Evolutionary conservation across 257 asterid genomes (phyloP), one percentile per base, ranked within the genome.

Genomic region (Paulownia fortunei): DNA sequence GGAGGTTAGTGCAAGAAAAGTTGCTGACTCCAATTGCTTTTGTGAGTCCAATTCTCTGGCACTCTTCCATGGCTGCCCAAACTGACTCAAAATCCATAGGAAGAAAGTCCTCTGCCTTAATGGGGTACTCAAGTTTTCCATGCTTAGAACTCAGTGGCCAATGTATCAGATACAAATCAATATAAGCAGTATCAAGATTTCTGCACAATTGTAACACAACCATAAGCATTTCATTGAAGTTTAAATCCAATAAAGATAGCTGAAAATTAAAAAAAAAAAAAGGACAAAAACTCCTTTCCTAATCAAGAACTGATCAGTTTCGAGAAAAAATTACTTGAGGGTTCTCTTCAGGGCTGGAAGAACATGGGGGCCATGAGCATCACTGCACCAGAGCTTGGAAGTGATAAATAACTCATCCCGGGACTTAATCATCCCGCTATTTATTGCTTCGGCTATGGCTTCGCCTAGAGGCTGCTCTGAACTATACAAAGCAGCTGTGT

Each of bases 381-480:
- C 90, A 59, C 78, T 78, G 61, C 86, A 82, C 90, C 90, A 82
- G 1, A 86, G 74, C 82, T 86, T 86, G 0, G 92, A 82, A 21
- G 89, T 84, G 70, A 84, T 71, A 16, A 86, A 88, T 5, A 88
- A 41, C 66, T 86, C 86, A 4, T 79, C 82, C 10, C 90, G 69
- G 6, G 76, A 72, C 6, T 81, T 47, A 26, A 83, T 72, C 15
- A 92, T 37, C 0, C 92, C 87, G 16, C 79, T 62, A 10, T 59
- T 26, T 2, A 85, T 23, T 2, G 97, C 92, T 79, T 90, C 89
- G 52, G 10, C 70, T 44, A 90, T 19, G 55, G 96, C 94, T 67
- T 85, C 89, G 0, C 96, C 94, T 2, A 90, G 82, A 8, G 96
- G 85, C 60, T 76, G 76, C 67, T 90, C 94, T 0, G 92, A 76